Percentiles rank a stretch among this genome's conserved stretches.
phyloP scores from a whole-genome alignment of 768 basidiomycete genomes.

The Boletales sp. region DNA sequence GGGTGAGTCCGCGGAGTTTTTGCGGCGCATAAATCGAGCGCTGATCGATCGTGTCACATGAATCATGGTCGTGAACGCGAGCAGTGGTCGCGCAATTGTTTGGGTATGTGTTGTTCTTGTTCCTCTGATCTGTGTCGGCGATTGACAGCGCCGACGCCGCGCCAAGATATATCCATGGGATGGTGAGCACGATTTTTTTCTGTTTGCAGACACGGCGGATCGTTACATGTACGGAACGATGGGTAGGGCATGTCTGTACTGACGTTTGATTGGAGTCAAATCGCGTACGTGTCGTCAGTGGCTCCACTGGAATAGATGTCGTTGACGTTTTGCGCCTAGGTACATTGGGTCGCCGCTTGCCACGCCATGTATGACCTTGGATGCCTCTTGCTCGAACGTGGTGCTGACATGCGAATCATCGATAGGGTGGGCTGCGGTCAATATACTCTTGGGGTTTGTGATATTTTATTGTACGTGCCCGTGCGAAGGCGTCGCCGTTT shows the following conservation, averaged over 20 bases:
- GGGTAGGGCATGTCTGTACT: constrained; percentile 60
- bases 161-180: constrained; percentile 38
- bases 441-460: constrained; percentile 61
- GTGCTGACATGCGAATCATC: background rate
- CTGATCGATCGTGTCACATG: too few species aligned
- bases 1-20: constrained; percentile 31
- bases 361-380: constrained; percentile 48
- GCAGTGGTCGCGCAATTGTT: constrained; percentile 45
- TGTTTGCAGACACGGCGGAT: background rate
- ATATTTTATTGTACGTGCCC: constrained; percentile 59
- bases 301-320: background rate
- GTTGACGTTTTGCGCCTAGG: constrained; percentile 5
- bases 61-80: background rate
- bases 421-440: constrained; percentile 72
- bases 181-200: constrained; percentile 31
- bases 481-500: background rate
- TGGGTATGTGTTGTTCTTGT: constrained; percentile 32
- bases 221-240: background rate
- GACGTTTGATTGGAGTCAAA: constrained; percentile 82
- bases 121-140: background rate
- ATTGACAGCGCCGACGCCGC: constrained; percentile 1
- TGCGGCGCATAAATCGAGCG: constrained; percentile 2
- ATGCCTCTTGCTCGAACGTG: background rate
- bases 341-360: constrained; percentile 52
- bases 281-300: constrained; percentile 31